Conservation (phyloP, 2,329 filamentous ascomycete species). For the Aspergillus fumigatus region DNA sequence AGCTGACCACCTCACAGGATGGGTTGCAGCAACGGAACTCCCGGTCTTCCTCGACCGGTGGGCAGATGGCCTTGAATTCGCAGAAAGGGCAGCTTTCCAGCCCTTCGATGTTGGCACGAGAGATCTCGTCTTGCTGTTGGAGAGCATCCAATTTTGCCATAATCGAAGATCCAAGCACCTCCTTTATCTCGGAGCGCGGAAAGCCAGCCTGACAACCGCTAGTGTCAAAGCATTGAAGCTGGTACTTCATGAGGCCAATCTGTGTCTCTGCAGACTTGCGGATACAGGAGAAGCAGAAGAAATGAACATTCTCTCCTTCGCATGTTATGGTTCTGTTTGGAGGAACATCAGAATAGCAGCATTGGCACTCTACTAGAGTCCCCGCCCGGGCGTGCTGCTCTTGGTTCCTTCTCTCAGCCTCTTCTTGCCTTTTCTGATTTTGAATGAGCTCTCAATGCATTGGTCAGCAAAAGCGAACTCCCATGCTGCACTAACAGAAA, state of each 20-base stretch:
- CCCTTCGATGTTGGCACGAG: constrained; percentile 65
- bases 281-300: constrained; percentile 67
- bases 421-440: constrained; percentile 19
- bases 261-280: constrained; percentile 61
- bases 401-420: constrained; percentile 31
- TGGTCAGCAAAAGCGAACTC: not conserved
- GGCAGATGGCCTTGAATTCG: constrained; percentile 70
- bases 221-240: constrained; percentile 66
- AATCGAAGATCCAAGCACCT: constrained; percentile 56
- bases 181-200: constrained; percentile 48
- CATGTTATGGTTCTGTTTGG: constrained; percentile 67
- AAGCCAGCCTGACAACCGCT: constrained; percentile 64
- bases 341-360: constrained; percentile 66
- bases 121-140: constrained; percentile 65
- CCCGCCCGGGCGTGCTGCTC: constrained; percentile 43
- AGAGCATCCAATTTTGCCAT: constrained; percentile 62
- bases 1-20: constrained; percentile 61
- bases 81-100: constrained; percentile 78
- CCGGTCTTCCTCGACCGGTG: constrained; percentile 60
- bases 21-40: constrained; percentile 69
- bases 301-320: constrained; percentile 53
- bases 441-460: constrained; percentile 6
- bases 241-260: constrained; percentile 65
- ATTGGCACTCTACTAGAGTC: constrained; percentile 62
- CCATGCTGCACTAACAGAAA: not conserved